These are phyloP conservation scores for Arthroderma sp. DNA, from an alignment of 2,329 filamentous ascomycete genomes.

Conservation along the genomic window DNA sequence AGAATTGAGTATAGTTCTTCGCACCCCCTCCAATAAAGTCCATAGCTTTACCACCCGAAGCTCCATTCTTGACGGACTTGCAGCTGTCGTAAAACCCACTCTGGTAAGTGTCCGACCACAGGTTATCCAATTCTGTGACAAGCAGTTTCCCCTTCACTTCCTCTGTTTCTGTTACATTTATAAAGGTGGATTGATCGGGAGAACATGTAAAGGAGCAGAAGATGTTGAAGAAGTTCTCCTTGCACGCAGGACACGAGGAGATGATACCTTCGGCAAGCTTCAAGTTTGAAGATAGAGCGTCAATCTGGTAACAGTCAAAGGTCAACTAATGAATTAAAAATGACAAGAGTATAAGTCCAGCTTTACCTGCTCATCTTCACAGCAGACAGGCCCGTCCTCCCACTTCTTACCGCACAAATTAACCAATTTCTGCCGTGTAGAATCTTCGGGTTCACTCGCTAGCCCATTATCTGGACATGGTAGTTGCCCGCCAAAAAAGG, in stretches of 20 bases:
- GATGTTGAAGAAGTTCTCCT: constrained; percentile 94
- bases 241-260: constrained; percentile 88
- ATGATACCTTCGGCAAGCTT: constrained; percentile 80
- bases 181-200: constrained; percentile 84
- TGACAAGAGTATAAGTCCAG: not conserved
- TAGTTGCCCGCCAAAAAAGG: constrained; percentile 76
- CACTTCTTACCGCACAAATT: constrained; percentile 79
- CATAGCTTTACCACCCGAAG: constrained; percentile 86
- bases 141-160: constrained; percentile 43
- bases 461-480: constrained; percentile 85
- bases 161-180: constrained; percentile 73
- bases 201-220: constrained; percentile 99
- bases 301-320: constrained; percentile 41
- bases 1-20: constrained; percentile 71
- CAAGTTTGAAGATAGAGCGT: constrained; percentile 68
- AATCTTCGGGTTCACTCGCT: constrained; percentile 59
- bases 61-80: constrained; percentile 97
- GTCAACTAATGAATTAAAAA: not conserved
- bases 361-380: constrained; percentile 57
- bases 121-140: constrained; percentile 83
- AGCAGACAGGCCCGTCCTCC: constrained; percentile 74
- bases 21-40: constrained; percentile 91
- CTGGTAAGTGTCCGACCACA: constrained; percentile 74
- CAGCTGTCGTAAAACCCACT: constrained; percentile 89
- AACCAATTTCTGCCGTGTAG: constrained; percentile 63